Base-by-base conservation (phyloP, 1,139 yeast genomes). In the Suhomyces panamericanus region DNA sequence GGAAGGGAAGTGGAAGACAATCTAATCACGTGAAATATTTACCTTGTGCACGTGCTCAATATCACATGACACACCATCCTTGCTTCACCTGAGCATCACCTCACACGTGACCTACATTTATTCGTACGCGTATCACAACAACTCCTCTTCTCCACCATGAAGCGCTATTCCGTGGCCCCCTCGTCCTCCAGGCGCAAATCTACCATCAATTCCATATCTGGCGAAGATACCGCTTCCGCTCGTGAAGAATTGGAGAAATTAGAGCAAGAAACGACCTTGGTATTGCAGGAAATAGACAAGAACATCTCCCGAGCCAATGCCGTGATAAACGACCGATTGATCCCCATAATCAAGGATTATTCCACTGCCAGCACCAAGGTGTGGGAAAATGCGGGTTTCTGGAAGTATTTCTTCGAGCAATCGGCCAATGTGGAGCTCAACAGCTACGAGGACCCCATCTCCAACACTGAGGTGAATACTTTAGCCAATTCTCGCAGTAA, bases 181-280 rank as follows among this genome's bases (percentile, higher is more conserved):
- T 61, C 72, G 9, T 65, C 72, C 0, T 58, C 72, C n/a, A 58
- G 73, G 32, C 52, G 74, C 44, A 70, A 68, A 51, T 67, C 73
- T 2, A 63, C 67, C 3, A 57, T 57, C 13, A 50, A 52, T 34
- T 31, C 53, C 16, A 33, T 42, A 15, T 22, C 42, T 30, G 46
- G 39, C n/a, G 52, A 56, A 34, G 62, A 60, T 34, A 47, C 60
- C 64, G 33, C 76, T 71, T 39, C 69, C 74, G 22, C 74, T 70
- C 43, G 53, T 13, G 51, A 50, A 44, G 87, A 84, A 54, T 67
- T 86, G 42, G 54, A 51, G 37, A 88, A 85, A 55, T 67, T 87
- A 44, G 96, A 90, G 56, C 96, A 87, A 60, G 87, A 83, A 56
- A 87, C 89, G 35, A 88, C 96, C 0, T 67, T 86, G 43, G 81